A percentile compares a stretch with the other conserved stretches of the same genome.
These are phyloP conservation scores for Aspergillus persii DNA, from an alignment of 2,329 filamentous ascomycete species.

Conservation along the genomic window DNA sequence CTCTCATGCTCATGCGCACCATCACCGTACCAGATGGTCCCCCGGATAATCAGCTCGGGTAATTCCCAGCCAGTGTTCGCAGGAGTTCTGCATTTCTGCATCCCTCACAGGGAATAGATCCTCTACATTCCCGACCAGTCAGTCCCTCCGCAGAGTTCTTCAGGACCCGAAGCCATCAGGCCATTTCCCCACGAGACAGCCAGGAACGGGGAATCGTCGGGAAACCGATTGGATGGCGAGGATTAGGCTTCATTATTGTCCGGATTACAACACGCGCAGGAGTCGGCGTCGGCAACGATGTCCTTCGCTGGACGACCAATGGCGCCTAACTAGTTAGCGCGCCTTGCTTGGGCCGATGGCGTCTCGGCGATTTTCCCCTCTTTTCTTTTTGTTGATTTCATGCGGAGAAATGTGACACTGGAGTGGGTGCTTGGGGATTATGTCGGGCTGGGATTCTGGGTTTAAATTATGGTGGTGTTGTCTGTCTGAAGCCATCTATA, in stretches of 20 bases:
- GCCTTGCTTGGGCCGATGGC: too few relatives aligned
- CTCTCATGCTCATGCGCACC: neutral
- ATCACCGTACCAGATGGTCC: neutral
- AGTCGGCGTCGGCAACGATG: neutral
- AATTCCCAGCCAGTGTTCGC: too few relatives aligned
- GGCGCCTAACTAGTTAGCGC: too few relatives aligned
- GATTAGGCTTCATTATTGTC: neutral
- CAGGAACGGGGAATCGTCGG: neutral
- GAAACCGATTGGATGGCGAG: neutral
- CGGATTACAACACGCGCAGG: too few relatives aligned
- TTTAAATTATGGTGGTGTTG: too few relatives aligned
- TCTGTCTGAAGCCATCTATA: too few relatives aligned
- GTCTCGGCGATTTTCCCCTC: too few relatives aligned
- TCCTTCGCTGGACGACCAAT: neutral
- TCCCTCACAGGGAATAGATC: neutral
- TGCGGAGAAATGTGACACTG: too few relatives aligned
- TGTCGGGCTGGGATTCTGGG: neutral
- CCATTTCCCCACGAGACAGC: neutral
- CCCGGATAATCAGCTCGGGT: neutral
- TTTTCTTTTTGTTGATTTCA: too few relatives aligned
- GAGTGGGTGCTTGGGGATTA: neutral
- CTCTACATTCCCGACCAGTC: neutral
- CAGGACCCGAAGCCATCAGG: neutral
- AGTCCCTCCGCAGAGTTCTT: neutral
- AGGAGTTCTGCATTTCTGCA: neutral